phyloP scores from a whole-genome alignment of 805 yeast species.

The Myxozyma melibiosi region DNA sequence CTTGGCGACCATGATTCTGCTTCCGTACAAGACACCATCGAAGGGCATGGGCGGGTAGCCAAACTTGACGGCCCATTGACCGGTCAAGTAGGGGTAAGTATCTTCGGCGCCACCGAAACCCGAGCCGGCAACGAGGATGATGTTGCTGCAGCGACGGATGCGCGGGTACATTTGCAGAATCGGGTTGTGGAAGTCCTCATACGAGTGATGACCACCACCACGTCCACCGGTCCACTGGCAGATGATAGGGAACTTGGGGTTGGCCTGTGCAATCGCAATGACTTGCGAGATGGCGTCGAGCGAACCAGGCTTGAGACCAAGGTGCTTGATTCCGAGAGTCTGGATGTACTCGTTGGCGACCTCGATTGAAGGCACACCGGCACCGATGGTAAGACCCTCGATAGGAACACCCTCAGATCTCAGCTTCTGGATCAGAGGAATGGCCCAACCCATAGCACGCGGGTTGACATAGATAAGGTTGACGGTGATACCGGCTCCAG shows the following conservation, averaged over 20 bases:
- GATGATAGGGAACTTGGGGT: slow-evolving; percentile 94
- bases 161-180: slow-evolving; percentile 92
- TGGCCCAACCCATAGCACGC: slow-evolving; percentile 97
- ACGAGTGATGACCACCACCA: slow-evolving; percentile 99
- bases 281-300: slow-evolving; percentile 86
- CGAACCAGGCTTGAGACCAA: slow-evolving; percentile 98
- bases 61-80: slow-evolving; percentile 88
- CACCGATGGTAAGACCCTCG: slow-evolving; percentile 96
- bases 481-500: slow-evolving; percentile 89
- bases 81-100: slow-evolving; percentile 96
- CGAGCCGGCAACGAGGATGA: slow-evolving; percentile 92
- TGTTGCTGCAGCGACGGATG: slow-evolving; percentile 88
- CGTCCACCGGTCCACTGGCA: slow-evolving; percentile 99
- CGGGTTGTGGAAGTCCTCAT: slow-evolving; percentile 98
- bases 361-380: slow-evolving; percentile 98
- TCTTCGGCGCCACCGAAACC: slow-evolving; percentile 98
- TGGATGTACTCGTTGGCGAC: slow-evolving; percentile 96
- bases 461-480: slow-evolving; percentile 96
- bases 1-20: slow-evolving; percentile 95
- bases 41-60: slow-evolving; percentile 98
- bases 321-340: slow-evolving; percentile 86
- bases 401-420: slow-evolving; percentile 93
- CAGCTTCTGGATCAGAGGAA: slow-evolving; percentile 87
- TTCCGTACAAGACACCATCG: slow-evolving; percentile 95
- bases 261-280: slow-evolving; percentile 89